A percentile compares a stretch with the other conserved stretches of the same genome.
Evolutionary conservation across 352 stramenopile species (phyloP).

Genomic region (Blastocystis sp.): DNA sequence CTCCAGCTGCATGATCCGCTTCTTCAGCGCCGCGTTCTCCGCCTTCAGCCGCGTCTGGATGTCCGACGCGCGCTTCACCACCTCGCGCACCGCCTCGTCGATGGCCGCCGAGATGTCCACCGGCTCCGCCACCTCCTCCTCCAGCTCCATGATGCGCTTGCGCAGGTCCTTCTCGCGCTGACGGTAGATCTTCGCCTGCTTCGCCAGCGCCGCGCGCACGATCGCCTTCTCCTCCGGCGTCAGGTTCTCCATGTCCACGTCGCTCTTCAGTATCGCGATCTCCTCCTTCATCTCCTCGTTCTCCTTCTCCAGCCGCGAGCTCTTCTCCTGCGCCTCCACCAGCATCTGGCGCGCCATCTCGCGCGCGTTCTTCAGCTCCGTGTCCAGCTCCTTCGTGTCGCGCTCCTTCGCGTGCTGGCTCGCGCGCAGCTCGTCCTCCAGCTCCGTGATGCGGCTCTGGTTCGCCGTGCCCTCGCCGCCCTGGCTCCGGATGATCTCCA

Average conservation of each 20-base stretch:
- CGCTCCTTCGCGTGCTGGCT: background rate
- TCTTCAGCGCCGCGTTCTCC: slow-evolving; percentile 46
- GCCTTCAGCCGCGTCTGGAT: slow-evolving; percentile 49
- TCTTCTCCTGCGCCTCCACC: slow-evolving; percentile 20
- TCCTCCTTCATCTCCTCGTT: slow-evolving; percentile 54
- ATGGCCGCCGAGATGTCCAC: slow-evolving; percentile 45
- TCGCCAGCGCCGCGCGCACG: slow-evolving; percentile 35
- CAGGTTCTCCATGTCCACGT: slow-evolving; percentile 24
- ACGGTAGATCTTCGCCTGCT: slow-evolving; percentile 54
- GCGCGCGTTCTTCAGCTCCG: slow-evolving; percentile 15
- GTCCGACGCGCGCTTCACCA: slow-evolving; percentile 47
- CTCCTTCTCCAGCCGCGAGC: slow-evolving; percentile 44
- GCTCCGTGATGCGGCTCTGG: background rate
- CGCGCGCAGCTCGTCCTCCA: slow-evolving; percentile 14
- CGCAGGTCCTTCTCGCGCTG: slow-evolving; percentile 56
- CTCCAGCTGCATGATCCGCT: slow-evolving; percentile 16
- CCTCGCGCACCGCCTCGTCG: slow-evolving; percentile 53
- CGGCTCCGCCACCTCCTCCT: slow-evolving; percentile 1
- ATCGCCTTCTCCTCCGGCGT: slow-evolving; percentile 21
- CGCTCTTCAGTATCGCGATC: background rate
- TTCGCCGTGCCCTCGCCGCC: background rate
- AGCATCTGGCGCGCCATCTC: slow-evolving; percentile 12
- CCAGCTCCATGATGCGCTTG: slow-evolving; percentile 57
- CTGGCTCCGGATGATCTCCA: background rate
- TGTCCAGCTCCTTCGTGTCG: background rate